Evolutionary conservation across 1,139 yeast genomes (phyloP).

Genomic region (Magnusiomyces paraingens): DNA sequence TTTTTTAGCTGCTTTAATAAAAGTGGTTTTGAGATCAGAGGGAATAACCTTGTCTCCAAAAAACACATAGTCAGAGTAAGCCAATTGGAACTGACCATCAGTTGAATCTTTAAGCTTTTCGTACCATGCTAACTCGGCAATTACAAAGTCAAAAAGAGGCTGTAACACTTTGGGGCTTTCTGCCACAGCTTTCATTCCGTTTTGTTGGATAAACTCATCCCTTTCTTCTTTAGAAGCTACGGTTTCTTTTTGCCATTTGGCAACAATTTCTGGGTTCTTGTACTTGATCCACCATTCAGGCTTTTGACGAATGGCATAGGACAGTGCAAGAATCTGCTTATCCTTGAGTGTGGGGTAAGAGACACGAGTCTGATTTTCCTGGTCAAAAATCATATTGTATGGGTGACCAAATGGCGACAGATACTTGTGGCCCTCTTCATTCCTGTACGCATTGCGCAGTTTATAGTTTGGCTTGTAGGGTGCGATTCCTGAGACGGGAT

Average conservation of each 20-base stretch:
- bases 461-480: background rate
- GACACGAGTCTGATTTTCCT: background rate
- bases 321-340: constrained; percentile 29
- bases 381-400: background rate
- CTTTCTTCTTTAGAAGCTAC: background rate
- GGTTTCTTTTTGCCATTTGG: constrained; percentile 36
- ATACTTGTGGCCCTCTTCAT: background rate
- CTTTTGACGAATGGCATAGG: constrained; percentile 31
- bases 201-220: background rate
- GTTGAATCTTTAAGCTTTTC: constrained; percentile 9
- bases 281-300: constrained; percentile 36
- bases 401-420: constrained; percentile 2
- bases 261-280: constrained; percentile 28
- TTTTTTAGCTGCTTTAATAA: constrained; percentile 9
- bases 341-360: constrained; percentile 21
- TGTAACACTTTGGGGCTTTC: background rate
- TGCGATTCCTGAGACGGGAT: background rate
- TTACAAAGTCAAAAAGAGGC: constrained; percentile 15
- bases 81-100: constrained; percentile 13
- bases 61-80: constrained; percentile 12
- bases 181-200: no score
- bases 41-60: constrained; percentile 18
- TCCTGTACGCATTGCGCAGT: no score
- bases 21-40: constrained; percentile 15
- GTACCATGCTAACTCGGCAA: constrained; percentile 20